A percentile compares a stretch with the other conserved stretches of the same genome.
These are phyloP conservation scores for Fusarium odoratissimum DNA, from an alignment of 2,329 filamentous ascomycete genomes.

Conservation along the genomic window DNA sequence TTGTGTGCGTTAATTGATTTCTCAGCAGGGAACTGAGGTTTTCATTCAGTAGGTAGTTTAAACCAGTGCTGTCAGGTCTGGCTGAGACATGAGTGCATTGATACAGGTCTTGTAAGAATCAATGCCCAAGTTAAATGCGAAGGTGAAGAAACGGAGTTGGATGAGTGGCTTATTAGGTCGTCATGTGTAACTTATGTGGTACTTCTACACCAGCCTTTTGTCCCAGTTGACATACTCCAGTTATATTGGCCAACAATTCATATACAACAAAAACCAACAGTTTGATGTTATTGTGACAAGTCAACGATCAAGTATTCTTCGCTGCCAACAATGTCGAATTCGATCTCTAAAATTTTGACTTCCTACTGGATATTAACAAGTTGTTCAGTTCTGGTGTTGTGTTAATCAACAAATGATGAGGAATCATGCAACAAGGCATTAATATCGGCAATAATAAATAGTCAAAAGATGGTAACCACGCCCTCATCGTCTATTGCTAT, in stretches of 20 bases:
- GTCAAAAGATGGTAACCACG: constrained; percentile 31
- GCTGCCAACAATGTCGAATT: background rate
- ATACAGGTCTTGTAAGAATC: background rate
- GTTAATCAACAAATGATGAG: background rate
- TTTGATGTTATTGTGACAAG: background rate
- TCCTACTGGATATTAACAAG: background rate
- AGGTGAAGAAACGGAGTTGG: background rate
- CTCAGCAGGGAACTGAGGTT: background rate
- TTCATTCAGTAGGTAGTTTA: background rate
- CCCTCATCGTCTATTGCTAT: constrained; percentile 51
- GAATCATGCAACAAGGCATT: background rate
- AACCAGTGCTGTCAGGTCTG: background rate
- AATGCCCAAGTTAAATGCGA: background rate
- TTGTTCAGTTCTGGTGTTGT: background rate
- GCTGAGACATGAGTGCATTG: background rate
- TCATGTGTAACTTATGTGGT: background rate
- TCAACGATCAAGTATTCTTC: background rate
- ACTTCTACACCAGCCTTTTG: background rate
- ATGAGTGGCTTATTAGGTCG: background rate
- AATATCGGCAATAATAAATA: constrained; percentile 3
- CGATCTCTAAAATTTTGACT: too few species aligned
- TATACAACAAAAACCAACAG: background rate
- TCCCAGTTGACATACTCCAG: background rate
- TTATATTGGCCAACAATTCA: background rate
- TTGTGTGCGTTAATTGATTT: background rate